A percentile compares a stretch with the other conserved stretches of the same genome.
phyloP scores from a whole-genome alignment of 1,284 basidiomycete genomes.

The Ganoderma sinense region DNA sequence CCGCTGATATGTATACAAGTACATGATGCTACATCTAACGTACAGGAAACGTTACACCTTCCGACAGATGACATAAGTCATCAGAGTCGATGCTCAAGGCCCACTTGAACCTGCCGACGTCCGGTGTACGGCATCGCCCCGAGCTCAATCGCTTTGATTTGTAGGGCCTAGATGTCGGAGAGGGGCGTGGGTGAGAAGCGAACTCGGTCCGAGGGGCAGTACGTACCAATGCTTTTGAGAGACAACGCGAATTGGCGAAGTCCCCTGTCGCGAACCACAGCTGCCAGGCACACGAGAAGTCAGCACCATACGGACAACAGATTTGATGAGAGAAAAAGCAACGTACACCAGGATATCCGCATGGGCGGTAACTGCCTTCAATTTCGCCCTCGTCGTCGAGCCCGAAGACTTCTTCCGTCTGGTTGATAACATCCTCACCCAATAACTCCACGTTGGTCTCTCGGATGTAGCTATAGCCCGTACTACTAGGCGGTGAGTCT shows the following conservation, averaged over 20 bases:
- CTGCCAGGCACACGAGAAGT: neutral
- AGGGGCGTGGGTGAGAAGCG: neutral
- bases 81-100: neutral
- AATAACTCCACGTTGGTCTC: slow-evolving; percentile 44
- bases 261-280: slow-evolving; percentile 24
- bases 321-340: neutral
- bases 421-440: slow-evolving; percentile 53
- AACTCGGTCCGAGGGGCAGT: no score
- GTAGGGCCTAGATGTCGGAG: slow-evolving; percentile 6
- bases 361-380: slow-evolving; percentile 44
- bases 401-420: slow-evolving; percentile 58
- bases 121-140: slow-evolving; percentile 14
- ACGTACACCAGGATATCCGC: slow-evolving; percentile 43
- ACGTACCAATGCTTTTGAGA: slow-evolving; percentile 28
- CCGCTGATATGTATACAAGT: neutral
- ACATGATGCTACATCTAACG: neutral
- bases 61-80: neutral
- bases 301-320: no score
- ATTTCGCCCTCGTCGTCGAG: slow-evolving; percentile 62
- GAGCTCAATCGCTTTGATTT: slow-evolving; percentile 19
- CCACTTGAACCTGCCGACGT: neutral
- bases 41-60: neutral
- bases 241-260: slow-evolving; percentile 25
- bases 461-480: slow-evolving; percentile 23
- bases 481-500: slow-evolving; percentile 6